Evolutionary conservation across 2,329 filamentous ascomycete species (phyloP).

Genomic region (Trichophyton equinum): DNA sequence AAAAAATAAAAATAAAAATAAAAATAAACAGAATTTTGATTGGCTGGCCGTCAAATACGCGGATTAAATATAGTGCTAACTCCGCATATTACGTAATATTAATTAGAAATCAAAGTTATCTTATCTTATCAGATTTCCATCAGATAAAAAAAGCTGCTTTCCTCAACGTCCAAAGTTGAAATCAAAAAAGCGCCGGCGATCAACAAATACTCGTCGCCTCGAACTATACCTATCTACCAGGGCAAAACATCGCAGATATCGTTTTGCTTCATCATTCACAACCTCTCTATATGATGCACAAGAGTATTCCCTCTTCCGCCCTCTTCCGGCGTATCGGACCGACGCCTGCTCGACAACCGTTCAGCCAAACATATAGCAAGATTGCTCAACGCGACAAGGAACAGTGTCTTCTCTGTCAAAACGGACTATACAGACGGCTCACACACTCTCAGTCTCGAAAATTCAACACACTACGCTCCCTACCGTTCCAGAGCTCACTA

Average conservation of each 20-base stretch:
- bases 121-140: constrained; percentile 5
- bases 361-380: not conserved
- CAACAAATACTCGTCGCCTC: not conserved
- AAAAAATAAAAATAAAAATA: too few relatives aligned
- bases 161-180: not conserved
- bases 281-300: not conserved
- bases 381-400: not conserved
- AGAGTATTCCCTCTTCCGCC: not conserved
- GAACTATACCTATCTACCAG: not conserved
- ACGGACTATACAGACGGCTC: not conserved
- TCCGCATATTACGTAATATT: not conserved
- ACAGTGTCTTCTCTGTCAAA: not conserved
- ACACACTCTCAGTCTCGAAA: not conserved
- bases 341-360: not conserved
- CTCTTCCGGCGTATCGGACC: not conserved
- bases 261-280: not conserved
- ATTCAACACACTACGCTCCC: not conserved
- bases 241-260: not conserved
- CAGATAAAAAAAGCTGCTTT: not conserved
- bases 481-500: not conserved
- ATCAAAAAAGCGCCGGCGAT: not conserved
- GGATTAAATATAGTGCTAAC: not conserved
- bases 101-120: not conserved
- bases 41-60: too few relatives aligned
- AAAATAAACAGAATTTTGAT: too few relatives aligned